Base-by-base conservation (phyloP, 495 filamentous ascomycete species). In the Penicillium silybi region DNA sequence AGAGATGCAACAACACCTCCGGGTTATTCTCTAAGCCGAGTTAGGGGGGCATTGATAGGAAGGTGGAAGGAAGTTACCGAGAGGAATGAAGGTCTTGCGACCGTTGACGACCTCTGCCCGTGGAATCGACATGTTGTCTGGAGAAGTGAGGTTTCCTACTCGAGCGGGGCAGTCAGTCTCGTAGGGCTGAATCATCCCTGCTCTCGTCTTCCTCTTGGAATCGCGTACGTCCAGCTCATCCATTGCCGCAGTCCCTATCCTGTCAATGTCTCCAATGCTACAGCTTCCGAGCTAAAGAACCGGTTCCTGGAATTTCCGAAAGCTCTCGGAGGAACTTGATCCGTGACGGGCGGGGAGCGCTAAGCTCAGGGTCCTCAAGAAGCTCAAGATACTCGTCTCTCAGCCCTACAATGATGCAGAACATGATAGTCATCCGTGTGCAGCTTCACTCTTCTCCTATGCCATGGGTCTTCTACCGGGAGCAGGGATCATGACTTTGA, bases 1-100 rank as follows among this genome's bases (percentile, higher is more conserved):
- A 66, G 35, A 86, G 76, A 23, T 59, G 64, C 13, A 69, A 63
- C 64, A 84, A 75, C 11, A 84, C 77, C 41, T 81, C 78, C 13
- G 83, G 83, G 52, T 85, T 86, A 67, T 85, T 85, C 56, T 85
- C 82, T 85, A 19, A 13, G 34, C 27, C 4, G 3, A 7, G 16
- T 32, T 23, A n/a, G 18, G 8, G 2, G 59, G 23, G 13, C 29
- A 15, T 44, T 37, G 25, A 52, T 16, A 48, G 41, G 19, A 19
- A 29, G 29, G 34, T 44, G 35, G 9, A 20, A 22, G 23, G 19
- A 3, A 43, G 43, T 41, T 57, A 74, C 71, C 72, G 2, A 76
- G 65, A 8, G 72, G 66, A 40, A 72, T 68, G 19, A 72, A 72
- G 13, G 69, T 70, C 43, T 72, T 72, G 32, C 42, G 8, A 19